A percentile compares a stretch with the other conserved stretches of the same genome.
phyloP scores from a whole-genome alignment of 192 early-diverging fungal species.

The Umbelopsis sp. region DNA sequence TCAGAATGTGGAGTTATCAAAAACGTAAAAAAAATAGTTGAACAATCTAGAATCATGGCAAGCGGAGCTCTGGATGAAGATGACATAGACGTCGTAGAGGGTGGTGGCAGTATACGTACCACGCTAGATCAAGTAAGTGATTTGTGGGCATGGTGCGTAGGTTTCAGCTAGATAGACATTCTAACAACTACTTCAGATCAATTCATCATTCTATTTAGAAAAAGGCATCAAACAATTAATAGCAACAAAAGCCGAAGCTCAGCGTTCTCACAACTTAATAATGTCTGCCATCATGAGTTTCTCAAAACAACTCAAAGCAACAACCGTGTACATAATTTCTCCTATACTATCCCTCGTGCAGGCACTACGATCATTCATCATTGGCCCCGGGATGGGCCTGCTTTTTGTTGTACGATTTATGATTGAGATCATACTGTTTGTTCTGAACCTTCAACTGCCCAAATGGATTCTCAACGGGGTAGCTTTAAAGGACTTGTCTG shows the following conservation, averaged over 20 bases:
- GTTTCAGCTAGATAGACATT: not conserved
- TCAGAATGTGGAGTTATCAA: conserved; percentile 24
- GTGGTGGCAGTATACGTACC: conserved; percentile 40
- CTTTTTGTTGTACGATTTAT: conserved; percentile 53
- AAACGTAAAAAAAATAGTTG: conserved; percentile 40
- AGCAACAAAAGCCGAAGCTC: not conserved
- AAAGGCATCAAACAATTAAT: conserved; percentile 39
- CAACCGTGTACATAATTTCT: not conserved
- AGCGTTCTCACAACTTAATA: not conserved
- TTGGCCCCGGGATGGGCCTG: conserved; percentile 40
- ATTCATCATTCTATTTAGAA: conserved; percentile 61
- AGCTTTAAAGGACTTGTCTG: conserved; percentile 72
- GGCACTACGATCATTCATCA: conserved; percentile 24
- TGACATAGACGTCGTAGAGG: conserved; percentile 1
- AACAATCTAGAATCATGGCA: conserved; percentile 25
- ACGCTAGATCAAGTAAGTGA: conserved; percentile 58
- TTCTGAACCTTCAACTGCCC: conserved; percentile 62
- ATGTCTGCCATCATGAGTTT: not conserved
- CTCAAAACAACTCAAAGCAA: not conserved
- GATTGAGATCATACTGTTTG: conserved; percentile 56
- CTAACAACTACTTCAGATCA: conserved; percentile 48
- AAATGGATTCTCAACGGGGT: conserved; percentile 62
- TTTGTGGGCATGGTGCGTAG: not conserved
- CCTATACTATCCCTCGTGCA: not conserved
- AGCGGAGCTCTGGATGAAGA: not conserved